Base-by-base conservation (phyloP, 2,329 filamentous ascomycete species). In the Cladophialophora bantiana region DNA sequence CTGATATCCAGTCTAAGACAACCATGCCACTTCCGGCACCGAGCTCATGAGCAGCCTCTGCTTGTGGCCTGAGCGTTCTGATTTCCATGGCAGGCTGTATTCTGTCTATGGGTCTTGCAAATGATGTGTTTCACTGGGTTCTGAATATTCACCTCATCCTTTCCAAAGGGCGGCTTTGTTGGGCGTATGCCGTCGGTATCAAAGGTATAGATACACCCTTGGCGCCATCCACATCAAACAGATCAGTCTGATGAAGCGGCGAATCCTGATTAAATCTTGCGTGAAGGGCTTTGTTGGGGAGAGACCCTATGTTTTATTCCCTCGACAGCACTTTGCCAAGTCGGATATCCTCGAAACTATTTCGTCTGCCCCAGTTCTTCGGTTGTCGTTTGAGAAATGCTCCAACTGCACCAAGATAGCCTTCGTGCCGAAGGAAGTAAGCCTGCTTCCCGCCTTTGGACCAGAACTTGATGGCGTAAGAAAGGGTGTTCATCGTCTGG, bases 401-500 rank as follows among this genome's bases (percentile, higher is more conserved):
- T 1, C 95, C 95, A 0, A 98, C 95, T 20, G 93, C 88, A 9
- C 95, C 95, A 0, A 99, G 86, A 77, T 98, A 99, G 32, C 95
- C 95, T 79, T 99, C 95, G 75, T 99, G 95, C 5, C 95, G 86
- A 67, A 99, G 78, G 78, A 99, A 99, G 78, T 97, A 98, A 0
- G 95, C 95, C 79, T 97, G 93, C 79, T 97, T 97, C 75, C 89
- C 85, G 50, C 94, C 94, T 76, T 95, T 93, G 72, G 91, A 93
- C 95, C 95, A 99, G 81, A 98, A 99, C 73, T 93, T 93, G 80
- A 99, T 97, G 76, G 94, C 95, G 76, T 97, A 99, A 63, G 91
- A 94, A 9, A 99, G 84, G 0, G 95, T 98, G 79, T 98, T 96
- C 88, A 99, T 99, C 12, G 95, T 99, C 81, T 98, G 95, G 15